phyloP scores from a whole-genome alignment of 345 rosid genomes.

The Balakata baccata region DNA sequence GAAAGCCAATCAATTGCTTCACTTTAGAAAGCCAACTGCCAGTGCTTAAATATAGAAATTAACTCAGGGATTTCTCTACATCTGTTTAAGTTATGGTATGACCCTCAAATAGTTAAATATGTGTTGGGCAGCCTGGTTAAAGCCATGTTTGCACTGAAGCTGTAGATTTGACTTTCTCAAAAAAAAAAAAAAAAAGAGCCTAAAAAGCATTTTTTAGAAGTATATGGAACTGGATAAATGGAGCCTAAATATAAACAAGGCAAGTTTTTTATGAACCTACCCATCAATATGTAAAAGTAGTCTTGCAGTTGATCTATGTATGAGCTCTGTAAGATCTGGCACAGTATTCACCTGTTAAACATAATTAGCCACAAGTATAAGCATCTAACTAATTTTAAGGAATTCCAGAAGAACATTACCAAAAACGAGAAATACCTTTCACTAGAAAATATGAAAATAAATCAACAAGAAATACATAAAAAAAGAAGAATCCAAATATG shows the following conservation, averaged over 20 bases:
- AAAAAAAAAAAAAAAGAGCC: background rate
- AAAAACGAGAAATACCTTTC: background rate
- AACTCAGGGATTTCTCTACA: background rate
- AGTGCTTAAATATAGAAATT: no score
- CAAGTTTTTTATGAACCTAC: slow-evolving; percentile 38
- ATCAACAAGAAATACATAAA: background rate
- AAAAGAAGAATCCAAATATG: background rate
- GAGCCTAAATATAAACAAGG: background rate
- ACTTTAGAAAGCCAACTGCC: no score
- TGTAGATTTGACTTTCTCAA: background rate
- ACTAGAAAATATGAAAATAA: slow-evolving; percentile 2
- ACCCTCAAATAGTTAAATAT: background rate
- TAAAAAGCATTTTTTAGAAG: background rate
- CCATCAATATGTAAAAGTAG: slow-evolving; percentile 85
- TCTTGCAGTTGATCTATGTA: slow-evolving; percentile 89
- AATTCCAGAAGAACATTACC: background rate
- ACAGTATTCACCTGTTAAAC: slow-evolving; percentile 78
- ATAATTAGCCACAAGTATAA: slow-evolving; percentile 6
- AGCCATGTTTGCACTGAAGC: background rate
- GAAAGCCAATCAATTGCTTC: no score
- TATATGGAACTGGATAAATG: background rate
- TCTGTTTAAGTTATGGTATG: background rate
- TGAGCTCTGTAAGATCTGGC: slow-evolving; percentile 68
- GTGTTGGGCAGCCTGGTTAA: background rate
- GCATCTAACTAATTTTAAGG: background rate